Base-by-base conservation (phyloP, 805 yeast genomes). In the Middelhovenomyces tepae region DNA sequence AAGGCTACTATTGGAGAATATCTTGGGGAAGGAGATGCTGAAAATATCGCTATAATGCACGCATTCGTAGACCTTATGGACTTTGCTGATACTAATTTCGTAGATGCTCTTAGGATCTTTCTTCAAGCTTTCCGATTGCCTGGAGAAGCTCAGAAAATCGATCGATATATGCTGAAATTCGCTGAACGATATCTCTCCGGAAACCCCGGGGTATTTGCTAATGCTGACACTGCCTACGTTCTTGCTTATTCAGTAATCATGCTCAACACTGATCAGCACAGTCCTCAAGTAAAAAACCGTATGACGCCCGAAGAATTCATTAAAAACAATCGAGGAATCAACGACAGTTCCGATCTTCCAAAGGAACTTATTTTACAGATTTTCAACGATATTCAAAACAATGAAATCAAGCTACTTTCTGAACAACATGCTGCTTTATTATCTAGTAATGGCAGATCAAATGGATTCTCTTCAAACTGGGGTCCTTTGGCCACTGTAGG, bases 91-190 rank as follows among this genome's bases (percentile, higher is more conserved):
- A 54, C 69, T 44, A 63, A 75, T 1, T 86, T 91, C 51, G 86
- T 87, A 10, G 94, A 79, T 45, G 93, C 97, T 0, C 64, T 91
- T 62, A 71, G 98, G 45, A 64, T 61, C 10, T 85, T 85, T 50
- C 66, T 91, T 38, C 98, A 93, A 51, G 69, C 75, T 30, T 93
- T 91, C 61, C 69, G 98, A 54, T 68, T 91, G 39, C 98, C 99
- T 2, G 99, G 99, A 32, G 99, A 91, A 60, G 87, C 95, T 4
- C 99, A 91, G 60, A 89, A 91, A 51, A 89, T 91, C 53, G 98
- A 91, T 64, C 71, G 99, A 47, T 85, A 78, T 53, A 84, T 93
- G 95, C 71, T 91, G 54, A 89, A 91, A 51, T 93, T 93, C 64
- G 98, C 98, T 4, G 94, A 85, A 57, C 69, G 94, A 45, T 91